These are phyloP conservation scores for Pseudofabraea citricarpa DNA, from an alignment of 2,329 filamentous ascomycete genomes.

Conservation along the genomic window DNA sequence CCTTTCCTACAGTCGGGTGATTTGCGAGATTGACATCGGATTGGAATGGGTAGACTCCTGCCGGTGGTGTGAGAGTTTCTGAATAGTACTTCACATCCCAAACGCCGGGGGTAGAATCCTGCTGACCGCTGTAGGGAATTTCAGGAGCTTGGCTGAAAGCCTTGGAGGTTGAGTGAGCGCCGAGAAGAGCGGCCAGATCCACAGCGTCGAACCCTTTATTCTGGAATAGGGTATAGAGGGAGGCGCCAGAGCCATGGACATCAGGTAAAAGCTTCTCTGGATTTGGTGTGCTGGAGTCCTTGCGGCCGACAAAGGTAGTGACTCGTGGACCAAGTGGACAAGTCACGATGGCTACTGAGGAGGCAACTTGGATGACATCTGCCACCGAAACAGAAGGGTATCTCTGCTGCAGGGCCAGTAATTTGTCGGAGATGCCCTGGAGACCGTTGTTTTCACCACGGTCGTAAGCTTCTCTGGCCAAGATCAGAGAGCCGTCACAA, in stretches of 20 bases:
- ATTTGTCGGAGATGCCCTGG: conserved; percentile 10
- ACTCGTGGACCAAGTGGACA: conserved; percentile 12
- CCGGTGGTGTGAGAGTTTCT: conserved; percentile 22
- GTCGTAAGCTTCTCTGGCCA: conserved; percentile 4
- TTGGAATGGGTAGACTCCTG: conserved; percentile 66
- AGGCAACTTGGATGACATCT: conserved; percentile 13
- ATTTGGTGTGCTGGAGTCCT: conserved; percentile 6
- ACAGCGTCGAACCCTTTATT: conserved; percentile 30
- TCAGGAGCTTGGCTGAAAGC: conserved; percentile 23
- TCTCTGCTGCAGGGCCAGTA: conserved; percentile 8
- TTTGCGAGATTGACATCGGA: conserved; percentile 88
- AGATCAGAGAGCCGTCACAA: conserved; percentile 14
- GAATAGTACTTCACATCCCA: conserved; percentile 32
- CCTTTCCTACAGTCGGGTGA: conserved; percentile 62
- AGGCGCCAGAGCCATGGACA: conserved; percentile 2
- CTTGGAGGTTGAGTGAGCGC: conserved; percentile 30
- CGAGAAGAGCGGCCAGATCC: conserved; percentile 33
- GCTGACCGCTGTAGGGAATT: conserved; percentile 18
- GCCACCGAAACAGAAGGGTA: conserved; percentile 7
- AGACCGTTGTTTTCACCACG: conserved; percentile 14
- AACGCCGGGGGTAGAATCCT: conserved; percentile 30
- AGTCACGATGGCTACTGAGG: conserved; percentile 9
- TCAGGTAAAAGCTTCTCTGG: conserved; percentile 8
- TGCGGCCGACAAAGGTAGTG: conserved; percentile 12
- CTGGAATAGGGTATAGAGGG: conserved; percentile 26